Conservation (phyloP, 2,329 filamentous ascomycete species). For the Claviceps pusilla region DNA sequence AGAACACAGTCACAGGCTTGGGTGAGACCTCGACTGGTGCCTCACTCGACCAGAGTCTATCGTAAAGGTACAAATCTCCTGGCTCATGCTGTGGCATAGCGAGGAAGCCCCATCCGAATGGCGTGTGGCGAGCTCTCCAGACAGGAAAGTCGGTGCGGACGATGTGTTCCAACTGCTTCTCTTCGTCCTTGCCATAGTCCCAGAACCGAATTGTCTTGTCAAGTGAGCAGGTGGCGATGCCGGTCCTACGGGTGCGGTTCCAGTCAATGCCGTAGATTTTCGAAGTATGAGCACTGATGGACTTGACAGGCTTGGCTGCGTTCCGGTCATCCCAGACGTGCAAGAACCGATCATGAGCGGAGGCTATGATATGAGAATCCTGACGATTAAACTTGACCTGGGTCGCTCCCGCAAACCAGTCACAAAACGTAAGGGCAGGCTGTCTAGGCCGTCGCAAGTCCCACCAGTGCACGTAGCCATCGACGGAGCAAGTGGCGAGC, state of each 20-base stretch:
- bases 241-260: conserved; percentile 62
- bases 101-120: conserved; percentile 71
- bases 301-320: conserved; percentile 61
- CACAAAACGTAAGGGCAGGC: conserved; percentile 68
- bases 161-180: conserved; percentile 56
- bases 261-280: conserved; percentile 95
- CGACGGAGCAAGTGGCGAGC: conserved; percentile 78
- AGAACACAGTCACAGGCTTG: conserved; percentile 41
- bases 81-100: conserved; percentile 88
- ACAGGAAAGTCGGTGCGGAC: conserved; percentile 76
- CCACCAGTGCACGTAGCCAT: conserved; percentile 88
- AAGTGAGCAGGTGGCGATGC: conserved; percentile 73
- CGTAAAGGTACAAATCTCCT: conserved; percentile 72
- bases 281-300: conserved; percentile 75
- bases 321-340: conserved; percentile 84
- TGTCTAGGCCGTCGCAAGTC: conserved; percentile 62
- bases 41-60: conserved; percentile 37
- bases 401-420: conserved; percentile 86
- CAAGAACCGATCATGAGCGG: conserved; percentile 74
- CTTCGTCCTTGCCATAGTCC: conserved; percentile 53
- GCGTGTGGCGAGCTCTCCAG: conserved; percentile 81
- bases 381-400: conserved; percentile 92
- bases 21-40: conserved; percentile 29
- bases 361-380: conserved; percentile 73
- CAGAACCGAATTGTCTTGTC: conserved; percentile 90